phyloP scores from a whole-genome alignment of 805 yeast species.

The Deakozyma indianensis region DNA sequence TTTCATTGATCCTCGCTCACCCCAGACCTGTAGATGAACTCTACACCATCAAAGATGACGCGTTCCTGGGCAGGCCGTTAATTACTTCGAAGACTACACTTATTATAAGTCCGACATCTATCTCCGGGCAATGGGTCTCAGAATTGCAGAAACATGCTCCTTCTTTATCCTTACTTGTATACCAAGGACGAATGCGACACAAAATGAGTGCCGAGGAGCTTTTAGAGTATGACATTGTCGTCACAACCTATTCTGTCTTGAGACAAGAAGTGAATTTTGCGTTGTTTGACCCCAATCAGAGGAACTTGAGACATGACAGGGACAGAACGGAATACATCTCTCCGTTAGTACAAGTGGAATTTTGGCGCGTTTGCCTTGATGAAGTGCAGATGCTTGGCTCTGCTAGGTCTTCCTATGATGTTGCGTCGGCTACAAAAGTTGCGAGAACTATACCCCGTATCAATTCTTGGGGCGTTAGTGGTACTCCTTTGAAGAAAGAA shows the following conservation, averaged over 20 bases:
- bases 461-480: conserved; percentile 96
- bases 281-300: conserved; percentile 42
- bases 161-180: conserved; percentile 42
- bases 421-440: conserved; percentile 65
- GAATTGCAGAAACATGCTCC: conserved; percentile 56
- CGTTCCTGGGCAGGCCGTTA: conserved; percentile 31
- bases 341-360: conserved; percentile 68
- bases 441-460: conserved; percentile 67
- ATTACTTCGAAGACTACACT: conserved; percentile 53
- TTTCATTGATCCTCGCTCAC: conserved; percentile 50
- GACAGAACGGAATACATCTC: conserved; percentile 25
- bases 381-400: conserved; percentile 89
- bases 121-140: conserved; percentile 71
- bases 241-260: conserved; percentile 62
- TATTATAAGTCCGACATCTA: conserved; percentile 76
- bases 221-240: conserved; percentile 55
- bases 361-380: conserved; percentile 82
- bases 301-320: conserved; percentile 19
- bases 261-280: conserved; percentile 73
- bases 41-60: conserved; percentile 21
- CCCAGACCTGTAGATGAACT: conserved; percentile 27
- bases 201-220: conserved; percentile 35
- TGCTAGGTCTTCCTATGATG: too few species aligned
- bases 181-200: conserved; percentile 38
- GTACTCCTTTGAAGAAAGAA: conserved; percentile 70